Conservation (phyloP, 257 asterid genomes). For the Solanum clarkiae region DNA sequence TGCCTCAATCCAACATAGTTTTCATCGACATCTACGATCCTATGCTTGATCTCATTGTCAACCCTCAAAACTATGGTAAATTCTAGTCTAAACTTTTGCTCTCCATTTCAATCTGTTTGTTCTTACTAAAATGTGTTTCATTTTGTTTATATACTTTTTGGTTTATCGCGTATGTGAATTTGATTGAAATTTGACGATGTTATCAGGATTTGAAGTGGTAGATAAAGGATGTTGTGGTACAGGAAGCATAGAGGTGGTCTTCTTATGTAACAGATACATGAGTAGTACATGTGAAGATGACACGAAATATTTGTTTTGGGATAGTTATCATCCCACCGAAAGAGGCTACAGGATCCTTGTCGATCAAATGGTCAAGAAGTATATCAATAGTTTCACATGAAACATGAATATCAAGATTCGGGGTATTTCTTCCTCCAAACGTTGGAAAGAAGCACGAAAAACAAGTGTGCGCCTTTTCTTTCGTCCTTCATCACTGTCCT, state of each 20-base stretch:
- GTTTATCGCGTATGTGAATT: background rate
- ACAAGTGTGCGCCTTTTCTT: background rate
- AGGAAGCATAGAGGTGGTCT: constrained; percentile 9
- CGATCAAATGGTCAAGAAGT: background rate
- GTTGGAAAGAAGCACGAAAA: background rate
- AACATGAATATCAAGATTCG: background rate
- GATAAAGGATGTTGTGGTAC: constrained; percentile 34
- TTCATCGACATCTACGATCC: constrained; percentile 36
- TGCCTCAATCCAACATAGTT: constrained; percentile 21
- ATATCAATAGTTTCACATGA: background rate
- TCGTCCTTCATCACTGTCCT: background rate
- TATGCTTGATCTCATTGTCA: constrained; percentile 37
- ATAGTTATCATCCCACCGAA: constrained; percentile 29
- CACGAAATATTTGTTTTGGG: constrained; percentile 24
- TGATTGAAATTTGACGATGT: background rate
- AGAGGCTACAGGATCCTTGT: constrained; percentile 18
- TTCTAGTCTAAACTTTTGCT: too few relatives aligned
- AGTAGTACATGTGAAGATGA: constrained; percentile 14
- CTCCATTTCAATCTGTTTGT: background rate
- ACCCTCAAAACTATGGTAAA: constrained; percentile 20
- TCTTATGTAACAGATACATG: constrained; percentile 14
- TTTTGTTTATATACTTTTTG: background rate
- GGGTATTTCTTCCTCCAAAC: background rate
- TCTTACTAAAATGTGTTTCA: background rate
- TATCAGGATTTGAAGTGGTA: constrained; percentile 26